Conservation (phyloP, 2,329 filamentous ascomycete genomes). For the Fusarium longipes region DNA sequence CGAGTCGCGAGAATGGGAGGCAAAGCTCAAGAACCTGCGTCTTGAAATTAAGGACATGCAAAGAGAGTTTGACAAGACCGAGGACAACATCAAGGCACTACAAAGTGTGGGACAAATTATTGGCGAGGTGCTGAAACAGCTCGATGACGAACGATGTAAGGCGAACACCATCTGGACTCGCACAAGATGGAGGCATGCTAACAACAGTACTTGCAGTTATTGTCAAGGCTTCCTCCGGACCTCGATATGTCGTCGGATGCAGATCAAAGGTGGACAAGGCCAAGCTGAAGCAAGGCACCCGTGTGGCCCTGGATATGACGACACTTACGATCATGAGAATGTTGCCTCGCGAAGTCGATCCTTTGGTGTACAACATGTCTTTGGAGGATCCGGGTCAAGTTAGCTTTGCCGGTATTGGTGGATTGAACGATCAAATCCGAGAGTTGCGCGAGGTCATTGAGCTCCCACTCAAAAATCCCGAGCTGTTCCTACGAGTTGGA, state of each 20-base stretch:
- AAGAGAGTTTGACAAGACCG: conserved; percentile 94
- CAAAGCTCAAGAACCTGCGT: conserved; percentile 93
- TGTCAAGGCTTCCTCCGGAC: conserved; percentile 96
- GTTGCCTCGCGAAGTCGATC: conserved; percentile 97
- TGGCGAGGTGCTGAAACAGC: conserved; percentile 97
- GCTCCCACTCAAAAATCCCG: conserved; percentile 96
- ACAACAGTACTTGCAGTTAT: conserved; percentile 73
- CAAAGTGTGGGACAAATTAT: conserved; percentile 99
- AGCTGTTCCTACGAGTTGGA: conserved; percentile 94
- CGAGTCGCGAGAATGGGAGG: conserved; percentile 98
- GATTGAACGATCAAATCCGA: conserved; percentile 97
- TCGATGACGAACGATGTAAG: conserved; percentile 98
- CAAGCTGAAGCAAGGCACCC: conserved; percentile 97
- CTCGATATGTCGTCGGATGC: conserved; percentile 97
- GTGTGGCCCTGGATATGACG: conserved; percentile 98
- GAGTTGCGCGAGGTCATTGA: conserved; percentile 98
- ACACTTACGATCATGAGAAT: conserved; percentile 99
- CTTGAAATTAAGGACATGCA: conserved; percentile 96
- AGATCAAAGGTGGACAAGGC: conserved; percentile 97
- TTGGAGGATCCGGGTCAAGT: conserved; percentile 97
- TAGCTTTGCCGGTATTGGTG: conserved; percentile 97
- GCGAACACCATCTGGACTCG: conserved; percentile 12
- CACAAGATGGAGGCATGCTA: conserved; percentile 29
- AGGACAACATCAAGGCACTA: conserved; percentile 99
- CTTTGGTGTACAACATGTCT: conserved; percentile 99